Evolutionary conservation across 139 green algal species (phyloP), one percentile per base, ranked within the genome.

Genomic region (Tetratostichococcus sp.): DNA sequence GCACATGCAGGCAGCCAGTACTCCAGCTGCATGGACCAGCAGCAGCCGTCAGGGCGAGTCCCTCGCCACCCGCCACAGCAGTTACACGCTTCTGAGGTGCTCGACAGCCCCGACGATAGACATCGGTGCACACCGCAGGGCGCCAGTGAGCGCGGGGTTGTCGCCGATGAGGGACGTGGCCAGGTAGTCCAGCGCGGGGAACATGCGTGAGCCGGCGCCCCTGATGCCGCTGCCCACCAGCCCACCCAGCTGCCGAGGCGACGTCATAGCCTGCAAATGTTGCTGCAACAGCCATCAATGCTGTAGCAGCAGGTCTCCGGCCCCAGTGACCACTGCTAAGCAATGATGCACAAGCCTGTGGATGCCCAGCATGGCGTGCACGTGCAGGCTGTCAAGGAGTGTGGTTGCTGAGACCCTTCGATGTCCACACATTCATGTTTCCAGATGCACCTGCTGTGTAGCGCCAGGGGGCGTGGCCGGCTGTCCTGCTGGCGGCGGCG

Each of bases 131-230:
- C 67, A 75, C 70, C 43, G 65, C 26, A 88, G 58, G n/a, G 81
- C 83, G 23, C 83, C 74, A 5, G 86, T 39, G 72, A 90, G 77
- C 43, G 81, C 67, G 0, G 85, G 85, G 81, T 85, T 90, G 77
- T 90, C 84, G 25, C 76, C 80, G 35, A 82, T 84, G 34, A 82
- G 65, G 2, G 80, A 80, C 21, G 76, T 83, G 25, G 85, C 85
- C 43, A 88, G 75, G 17, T 68, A 76, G 70, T 90, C 83, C n/a
- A 90, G 65, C 22, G 87, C 65, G 0, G 85, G 85, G 71, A 88
- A 74, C 19, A 90, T 71, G 0, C 78, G 79, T 70, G 76, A 80
- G 71, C 82, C 82, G 0, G 82, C 82, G 1, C 79, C 82, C 14
- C 67, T 43, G 28, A 85, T 71, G 14, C 42, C n/a, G 39, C 42